A percentile compares a stretch with the other conserved stretches of the same genome.
phyloP scores from a whole-genome alignment of 148 eudicot genomes.

The Rhododendron williamsianum region DNA sequence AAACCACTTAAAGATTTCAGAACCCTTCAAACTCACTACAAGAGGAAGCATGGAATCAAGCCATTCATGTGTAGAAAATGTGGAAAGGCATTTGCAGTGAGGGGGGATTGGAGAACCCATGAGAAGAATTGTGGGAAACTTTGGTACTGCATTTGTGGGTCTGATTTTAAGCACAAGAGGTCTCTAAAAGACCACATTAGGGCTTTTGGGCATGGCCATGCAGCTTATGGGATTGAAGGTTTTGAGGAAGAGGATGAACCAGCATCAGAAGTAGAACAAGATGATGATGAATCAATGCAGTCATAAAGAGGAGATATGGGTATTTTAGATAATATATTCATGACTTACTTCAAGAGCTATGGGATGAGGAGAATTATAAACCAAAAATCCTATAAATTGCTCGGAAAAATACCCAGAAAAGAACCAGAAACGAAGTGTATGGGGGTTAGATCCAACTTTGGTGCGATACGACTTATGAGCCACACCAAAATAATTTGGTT shows the following conservation, averaged over 20 bases:
- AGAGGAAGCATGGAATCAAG: conserved; percentile 60
- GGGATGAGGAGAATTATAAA: not conserved
- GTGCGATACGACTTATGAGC: not conserved
- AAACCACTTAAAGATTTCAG: conserved; percentile 62
- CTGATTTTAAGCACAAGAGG: conserved; percentile 69
- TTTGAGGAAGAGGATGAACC: conserved; percentile 53
- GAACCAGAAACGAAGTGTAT: not conserved
- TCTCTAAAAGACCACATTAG: conserved; percentile 57
- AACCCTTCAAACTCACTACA: conserved; percentile 69
- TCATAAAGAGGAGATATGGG: not conserved
- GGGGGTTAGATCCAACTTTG: not conserved
- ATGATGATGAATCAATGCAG: conserved; percentile 36
- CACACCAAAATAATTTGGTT: not conserved
- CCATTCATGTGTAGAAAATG: conserved; percentile 61
- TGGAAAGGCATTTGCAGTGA: conserved; percentile 60
- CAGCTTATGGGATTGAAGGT: conserved; percentile 29
- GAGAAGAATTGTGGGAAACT: conserved; percentile 75
- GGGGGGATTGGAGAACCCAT: conserved; percentile 71
- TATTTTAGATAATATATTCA: not conserved
- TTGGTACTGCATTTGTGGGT: conserved; percentile 66
- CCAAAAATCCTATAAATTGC: not conserved
- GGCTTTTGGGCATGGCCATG: conserved; percentile 62
- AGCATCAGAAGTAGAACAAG: conserved; percentile 55
- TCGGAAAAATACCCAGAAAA: not conserved
- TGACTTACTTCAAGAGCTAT: not conserved